These are phyloP conservation scores for Phytophthora colocasiae DNA, from an alignment of 352 stramenopile species.

Conservation along the genomic window DNA sequence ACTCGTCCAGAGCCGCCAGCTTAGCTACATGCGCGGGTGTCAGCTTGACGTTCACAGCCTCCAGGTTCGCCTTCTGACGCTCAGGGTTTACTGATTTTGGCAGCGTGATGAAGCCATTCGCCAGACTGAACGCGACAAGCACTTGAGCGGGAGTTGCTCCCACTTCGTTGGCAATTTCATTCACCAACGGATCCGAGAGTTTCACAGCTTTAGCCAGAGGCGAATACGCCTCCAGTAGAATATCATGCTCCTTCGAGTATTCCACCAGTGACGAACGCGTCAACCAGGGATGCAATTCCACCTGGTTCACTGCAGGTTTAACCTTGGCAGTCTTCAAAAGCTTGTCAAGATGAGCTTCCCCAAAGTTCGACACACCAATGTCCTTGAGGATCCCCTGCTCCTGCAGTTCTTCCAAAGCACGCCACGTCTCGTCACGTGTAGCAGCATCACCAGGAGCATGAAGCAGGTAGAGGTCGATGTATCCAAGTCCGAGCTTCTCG, in stretches of 20 bases:
- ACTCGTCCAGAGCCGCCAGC: constrained; percentile 52
- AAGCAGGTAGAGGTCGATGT: constrained; percentile 84
- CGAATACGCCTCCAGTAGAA: constrained; percentile 68
- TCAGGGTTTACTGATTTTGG: constrained; percentile 61
- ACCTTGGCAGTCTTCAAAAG: constrained; percentile 62
- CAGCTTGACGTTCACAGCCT: constrained; percentile 47
- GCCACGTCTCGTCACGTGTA: constrained; percentile 57
- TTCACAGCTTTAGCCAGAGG: constrained; percentile 49
- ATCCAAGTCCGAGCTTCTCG: constrained; percentile 66
- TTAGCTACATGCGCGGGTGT: constrained; percentile 34
- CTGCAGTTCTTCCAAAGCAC: constrained; percentile 59
- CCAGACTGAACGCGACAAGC: constrained; percentile 64
- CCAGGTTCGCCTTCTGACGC: constrained; percentile 61
- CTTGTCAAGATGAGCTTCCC: constrained; percentile 80
- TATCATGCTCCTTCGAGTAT: constrained; percentile 60
- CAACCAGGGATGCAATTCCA: constrained; percentile 82
- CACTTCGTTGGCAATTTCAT: constrained; percentile 43
- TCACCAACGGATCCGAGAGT: constrained; percentile 37
- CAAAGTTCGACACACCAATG: constrained; percentile 93
- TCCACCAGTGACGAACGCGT: constrained; percentile 61
- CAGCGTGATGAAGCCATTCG: constrained; percentile 64
- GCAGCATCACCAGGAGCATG: constrained; percentile 60
- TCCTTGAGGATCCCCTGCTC: constrained; percentile 66
- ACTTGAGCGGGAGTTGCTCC: constrained; percentile 53
- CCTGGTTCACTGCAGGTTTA: constrained; percentile 83